Percentiles rank a stretch among this genome's conserved stretches.
phyloP scores from a whole-genome alignment of 2,329 filamentous ascomycete species.

The Colletotrichum theobromicola region DNA sequence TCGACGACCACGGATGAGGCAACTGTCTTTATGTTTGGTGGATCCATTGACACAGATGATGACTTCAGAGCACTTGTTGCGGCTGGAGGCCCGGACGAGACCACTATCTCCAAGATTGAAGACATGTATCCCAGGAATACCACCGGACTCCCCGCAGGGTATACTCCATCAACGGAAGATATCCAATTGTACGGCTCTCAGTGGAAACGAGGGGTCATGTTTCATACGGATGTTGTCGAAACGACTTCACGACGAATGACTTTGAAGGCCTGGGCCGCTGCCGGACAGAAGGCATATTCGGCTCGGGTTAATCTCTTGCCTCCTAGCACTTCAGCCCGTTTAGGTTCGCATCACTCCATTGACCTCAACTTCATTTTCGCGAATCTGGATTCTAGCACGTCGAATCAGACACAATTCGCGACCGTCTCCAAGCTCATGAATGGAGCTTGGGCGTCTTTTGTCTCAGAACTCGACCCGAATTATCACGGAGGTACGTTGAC shows the following conservation, averaged over 20 bases:
- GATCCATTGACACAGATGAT: background rate
- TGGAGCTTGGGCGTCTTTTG: background rate
- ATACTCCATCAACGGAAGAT: background rate
- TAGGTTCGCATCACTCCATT: background rate
- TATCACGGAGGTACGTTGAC: background rate
- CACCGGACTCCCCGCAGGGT: background rate
- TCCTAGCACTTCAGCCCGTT: background rate
- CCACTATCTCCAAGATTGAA: background rate
- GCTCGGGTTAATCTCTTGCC: background rate
- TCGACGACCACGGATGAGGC: conserved; percentile 72
- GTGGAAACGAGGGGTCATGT: background rate
- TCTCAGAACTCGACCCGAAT: background rate
- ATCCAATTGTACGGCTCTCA: background rate
- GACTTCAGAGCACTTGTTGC: background rate
- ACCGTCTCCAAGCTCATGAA: background rate
- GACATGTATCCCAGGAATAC: background rate
- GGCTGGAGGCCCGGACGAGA: background rate
- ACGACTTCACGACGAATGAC: background rate
- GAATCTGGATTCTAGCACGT: background rate
- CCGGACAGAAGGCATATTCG: background rate
- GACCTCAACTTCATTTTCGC: background rate
- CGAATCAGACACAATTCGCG: background rate
- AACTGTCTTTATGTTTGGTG: conserved; percentile 46
- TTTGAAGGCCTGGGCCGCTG: background rate
- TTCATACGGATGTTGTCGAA: background rate